Conservation (phyloP, 1,284 basidiomycete species). For the Ustilago hordei region DNA sequence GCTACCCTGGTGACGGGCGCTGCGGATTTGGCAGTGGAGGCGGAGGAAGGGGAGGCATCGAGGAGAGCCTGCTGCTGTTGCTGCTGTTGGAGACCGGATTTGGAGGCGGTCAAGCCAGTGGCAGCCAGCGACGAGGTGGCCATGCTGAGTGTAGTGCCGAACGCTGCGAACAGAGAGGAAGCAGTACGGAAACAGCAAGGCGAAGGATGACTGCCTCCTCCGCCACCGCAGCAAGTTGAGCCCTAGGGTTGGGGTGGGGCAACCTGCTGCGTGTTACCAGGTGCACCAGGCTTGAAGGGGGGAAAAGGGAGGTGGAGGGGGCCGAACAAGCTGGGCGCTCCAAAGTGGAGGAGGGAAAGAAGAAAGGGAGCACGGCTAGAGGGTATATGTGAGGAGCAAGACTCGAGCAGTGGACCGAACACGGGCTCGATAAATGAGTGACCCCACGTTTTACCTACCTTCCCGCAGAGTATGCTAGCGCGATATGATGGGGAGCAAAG, state of each 20-base stretch:
- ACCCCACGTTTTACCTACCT: background rate
- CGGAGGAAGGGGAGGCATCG: conserved; percentile 35
- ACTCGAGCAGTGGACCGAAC: background rate
- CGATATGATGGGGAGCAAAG: background rate
- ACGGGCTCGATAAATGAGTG: background rate
- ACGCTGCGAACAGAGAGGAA: background rate
- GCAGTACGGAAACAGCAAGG: background rate
- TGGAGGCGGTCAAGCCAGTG: conserved; percentile 51
- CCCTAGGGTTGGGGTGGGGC: background rate
- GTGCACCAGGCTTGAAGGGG: background rate
- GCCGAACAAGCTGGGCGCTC: conserved; percentile 2
- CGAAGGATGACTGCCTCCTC: background rate
- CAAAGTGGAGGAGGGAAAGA: background rate
- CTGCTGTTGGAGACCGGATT: conserved; percentile 41
- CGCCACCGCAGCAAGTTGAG: background rate
- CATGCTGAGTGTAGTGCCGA: conserved; percentile 17
- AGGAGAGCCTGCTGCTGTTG: conserved; percentile 51
- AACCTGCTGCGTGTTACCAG: conserved; percentile 7
- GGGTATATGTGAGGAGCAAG: conserved; percentile 9
- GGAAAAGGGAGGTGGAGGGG: background rate
- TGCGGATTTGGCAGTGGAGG: conserved; percentile 35
- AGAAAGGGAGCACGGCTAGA: background rate
- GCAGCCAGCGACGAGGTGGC: conserved; percentile 43
- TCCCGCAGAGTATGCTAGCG: background rate
- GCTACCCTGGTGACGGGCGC: conserved; percentile 54